phyloP scores from a whole-genome alignment of 2,329 filamentous ascomycete genomes.

The Alternaria sp. region DNA sequence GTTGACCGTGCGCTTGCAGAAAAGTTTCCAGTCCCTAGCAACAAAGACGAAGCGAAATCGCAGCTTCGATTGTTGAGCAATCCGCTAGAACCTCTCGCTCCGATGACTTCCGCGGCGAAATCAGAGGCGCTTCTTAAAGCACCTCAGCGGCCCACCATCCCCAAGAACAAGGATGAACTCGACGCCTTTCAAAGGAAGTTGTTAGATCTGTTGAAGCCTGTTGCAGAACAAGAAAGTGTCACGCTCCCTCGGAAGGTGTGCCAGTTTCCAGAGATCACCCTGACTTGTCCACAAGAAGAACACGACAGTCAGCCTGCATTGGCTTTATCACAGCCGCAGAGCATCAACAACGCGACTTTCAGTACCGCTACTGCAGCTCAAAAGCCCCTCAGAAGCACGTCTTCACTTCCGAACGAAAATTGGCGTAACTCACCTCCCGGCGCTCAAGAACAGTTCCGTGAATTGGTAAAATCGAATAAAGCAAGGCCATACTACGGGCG shows the following conservation, averaged over 20 bases:
- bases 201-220: background rate
- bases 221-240: background rate
- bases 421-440: background rate
- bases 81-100: background rate
- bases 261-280: background rate
- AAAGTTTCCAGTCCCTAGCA: background rate
- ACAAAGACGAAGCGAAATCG: background rate
- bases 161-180: background rate
- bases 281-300: background rate
- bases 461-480: background rate
- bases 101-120: background rate
- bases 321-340: background rate
- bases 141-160: background rate
- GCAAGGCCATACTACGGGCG: background rate
- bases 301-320: background rate
- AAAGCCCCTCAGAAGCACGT: background rate
- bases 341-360: background rate
- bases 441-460: background rate
- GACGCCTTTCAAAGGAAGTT: background rate
- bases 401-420: background rate
- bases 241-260: background rate
- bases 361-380: background rate
- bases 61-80: background rate
- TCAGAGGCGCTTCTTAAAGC: background rate
- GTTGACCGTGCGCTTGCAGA: no score